Evolutionary conservation across 2,329 filamentous ascomycete genomes (phyloP).

Genomic region (Fusarium devonianum): DNA sequence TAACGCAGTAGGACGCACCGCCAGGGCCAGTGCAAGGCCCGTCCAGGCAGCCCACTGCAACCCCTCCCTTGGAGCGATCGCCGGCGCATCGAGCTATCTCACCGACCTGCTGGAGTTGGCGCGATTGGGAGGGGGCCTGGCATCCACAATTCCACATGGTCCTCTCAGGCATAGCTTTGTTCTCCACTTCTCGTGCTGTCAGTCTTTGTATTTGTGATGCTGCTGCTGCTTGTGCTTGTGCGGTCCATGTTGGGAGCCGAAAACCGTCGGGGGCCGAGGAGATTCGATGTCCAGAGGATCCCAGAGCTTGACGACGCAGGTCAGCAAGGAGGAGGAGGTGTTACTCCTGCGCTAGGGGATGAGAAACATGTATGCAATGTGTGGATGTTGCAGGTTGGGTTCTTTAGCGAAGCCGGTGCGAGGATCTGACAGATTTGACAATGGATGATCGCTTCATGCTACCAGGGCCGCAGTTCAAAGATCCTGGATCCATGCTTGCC

Average conservation of each 20-base stretch:
- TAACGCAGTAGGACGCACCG: slow-evolving; percentile 15
- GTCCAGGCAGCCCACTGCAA: slow-evolving; percentile 11
- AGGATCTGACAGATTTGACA: background rate
- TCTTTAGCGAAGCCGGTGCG: slow-evolving; percentile 13
- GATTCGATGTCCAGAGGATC: background rate
- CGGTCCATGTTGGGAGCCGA: slow-evolving; percentile 13
- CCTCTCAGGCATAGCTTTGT: slow-evolving; percentile 13
- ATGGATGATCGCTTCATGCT: slow-evolving; percentile 17
- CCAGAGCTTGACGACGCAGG: background rate
- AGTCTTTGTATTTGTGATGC: slow-evolving; percentile 10
- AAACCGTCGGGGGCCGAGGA: slow-evolving; percentile 16
- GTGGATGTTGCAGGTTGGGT: slow-evolving; percentile 8
- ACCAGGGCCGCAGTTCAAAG: slow-evolving; percentile 3
- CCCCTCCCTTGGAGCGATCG: slow-evolving; percentile 34
- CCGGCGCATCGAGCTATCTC: slow-evolving; percentile 37
- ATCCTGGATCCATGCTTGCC: slow-evolving; percentile 8
- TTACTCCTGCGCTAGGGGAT: too few relatives aligned
- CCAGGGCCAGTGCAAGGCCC: slow-evolving; percentile 26
- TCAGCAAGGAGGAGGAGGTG: slow-evolving; percentile 1
- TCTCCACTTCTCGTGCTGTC: slow-evolving; percentile 16
- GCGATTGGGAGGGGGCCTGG: slow-evolving; percentile 8
- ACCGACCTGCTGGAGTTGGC: slow-evolving; percentile 34
- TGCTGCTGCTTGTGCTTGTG: background rate
- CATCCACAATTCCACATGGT: slow-evolving; percentile 33
- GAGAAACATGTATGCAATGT: too few relatives aligned